Evolutionary conservation across 2,329 filamentous ascomycete species (phyloP).

Genomic region (Emergomyces orientalis): DNA sequence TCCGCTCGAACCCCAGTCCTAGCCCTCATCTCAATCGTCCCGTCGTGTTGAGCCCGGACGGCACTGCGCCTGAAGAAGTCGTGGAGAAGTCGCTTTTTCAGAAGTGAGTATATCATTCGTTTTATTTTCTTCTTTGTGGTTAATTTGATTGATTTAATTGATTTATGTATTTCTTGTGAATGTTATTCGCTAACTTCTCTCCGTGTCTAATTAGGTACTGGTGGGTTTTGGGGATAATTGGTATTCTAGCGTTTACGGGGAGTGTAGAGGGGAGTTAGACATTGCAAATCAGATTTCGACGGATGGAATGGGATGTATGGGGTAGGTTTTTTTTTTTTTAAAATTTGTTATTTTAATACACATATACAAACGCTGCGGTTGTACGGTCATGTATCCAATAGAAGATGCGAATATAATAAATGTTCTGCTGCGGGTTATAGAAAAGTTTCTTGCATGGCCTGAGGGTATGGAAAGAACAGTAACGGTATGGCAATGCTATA

Average conservation of each 20-base stretch:
- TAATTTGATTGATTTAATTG: not conserved
- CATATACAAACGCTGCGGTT: not conserved
- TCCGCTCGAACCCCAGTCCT: slow-evolving; percentile 25
- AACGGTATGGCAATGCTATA: no score
- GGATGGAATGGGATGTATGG: not conserved
- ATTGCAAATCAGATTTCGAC: not conserved
- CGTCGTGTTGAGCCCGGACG: slow-evolving; percentile 30
- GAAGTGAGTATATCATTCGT: slow-evolving; percentile 24
- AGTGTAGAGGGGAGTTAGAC: slow-evolving; percentile 27
- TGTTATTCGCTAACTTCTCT: not conserved
- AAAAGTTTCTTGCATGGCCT: not conserved
- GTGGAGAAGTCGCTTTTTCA: slow-evolving; percentile 36
- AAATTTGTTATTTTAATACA: no score
- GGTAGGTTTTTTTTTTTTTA: no score
- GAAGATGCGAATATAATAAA: not conserved
- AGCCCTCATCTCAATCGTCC: slow-evolving; percentile 34
- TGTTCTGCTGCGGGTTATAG: not conserved
- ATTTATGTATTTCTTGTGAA: not conserved
- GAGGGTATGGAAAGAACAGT: no score
- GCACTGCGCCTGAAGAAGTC: slow-evolving; percentile 30
- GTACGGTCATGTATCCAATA: slow-evolving; percentile 6
- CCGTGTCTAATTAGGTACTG: slow-evolving; percentile 31
- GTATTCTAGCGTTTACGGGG: slow-evolving; percentile 35
- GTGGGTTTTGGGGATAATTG: slow-evolving; percentile 38
- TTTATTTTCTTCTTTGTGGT: not conserved